A percentile compares a stretch with the other conserved stretches of the same genome.
Conservation (phyloP, 331 rosid genomes). For the Arachis monticola region DNA sequence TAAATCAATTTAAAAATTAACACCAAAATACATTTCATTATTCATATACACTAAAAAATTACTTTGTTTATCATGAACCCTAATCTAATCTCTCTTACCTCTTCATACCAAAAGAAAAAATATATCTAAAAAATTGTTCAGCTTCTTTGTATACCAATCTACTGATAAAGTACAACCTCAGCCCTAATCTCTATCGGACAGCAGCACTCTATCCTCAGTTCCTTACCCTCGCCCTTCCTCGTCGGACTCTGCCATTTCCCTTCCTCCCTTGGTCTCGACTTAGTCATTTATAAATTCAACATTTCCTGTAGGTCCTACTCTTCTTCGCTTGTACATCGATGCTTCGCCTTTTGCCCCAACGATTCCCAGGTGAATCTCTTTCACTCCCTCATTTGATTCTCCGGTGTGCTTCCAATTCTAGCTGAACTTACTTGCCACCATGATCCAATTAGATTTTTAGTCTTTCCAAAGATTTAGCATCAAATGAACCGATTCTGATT, state of each 20-base stretch:
- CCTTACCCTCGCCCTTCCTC: constrained; percentile 74
- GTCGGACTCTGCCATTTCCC: constrained; percentile 93
- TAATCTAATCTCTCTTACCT: too few species aligned
- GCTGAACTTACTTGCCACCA: not conserved
- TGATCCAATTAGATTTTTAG: not conserved
- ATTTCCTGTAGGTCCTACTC: constrained; percentile 58
- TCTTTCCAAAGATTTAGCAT: not conserved
- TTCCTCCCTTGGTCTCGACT: constrained; percentile 81
- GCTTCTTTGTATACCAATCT: too few species aligned
- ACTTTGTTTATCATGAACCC: too few species aligned
- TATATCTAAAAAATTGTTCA: too few species aligned
- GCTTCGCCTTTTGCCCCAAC: constrained; percentile 87
- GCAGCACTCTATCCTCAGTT: constrained; percentile 56
- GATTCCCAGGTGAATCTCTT: constrained; percentile 70
- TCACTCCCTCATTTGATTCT: not conserved
- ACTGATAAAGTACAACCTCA: too few species aligned
- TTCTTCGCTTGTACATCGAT: constrained; percentile 82
- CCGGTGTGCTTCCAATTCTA: too few species aligned
- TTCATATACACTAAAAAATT: too few species aligned
- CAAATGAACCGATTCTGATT: too few species aligned
- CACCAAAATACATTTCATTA: too few species aligned
- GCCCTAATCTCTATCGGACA: constrained; percentile 43
- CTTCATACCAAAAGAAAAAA: too few species aligned
- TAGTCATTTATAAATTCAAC: constrained; percentile 55
- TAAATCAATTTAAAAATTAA: too few species aligned